phyloP scores from a whole-genome alignment of 2,329 filamentous ascomycete species.

The Verticillium albo-atrum region DNA sequence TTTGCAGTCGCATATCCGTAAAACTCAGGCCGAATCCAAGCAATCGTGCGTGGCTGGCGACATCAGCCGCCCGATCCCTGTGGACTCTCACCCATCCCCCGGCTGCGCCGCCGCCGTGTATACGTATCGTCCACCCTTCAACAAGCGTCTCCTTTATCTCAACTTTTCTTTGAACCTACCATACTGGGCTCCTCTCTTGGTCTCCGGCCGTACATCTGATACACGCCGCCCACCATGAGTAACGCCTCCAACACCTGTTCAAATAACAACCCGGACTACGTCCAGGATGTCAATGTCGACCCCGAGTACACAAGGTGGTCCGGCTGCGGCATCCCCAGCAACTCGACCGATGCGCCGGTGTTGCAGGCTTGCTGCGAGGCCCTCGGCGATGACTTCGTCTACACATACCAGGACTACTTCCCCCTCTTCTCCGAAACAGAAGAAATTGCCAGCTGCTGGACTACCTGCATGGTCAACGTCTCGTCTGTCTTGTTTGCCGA shows the following conservation, averaged over 20 bases:
- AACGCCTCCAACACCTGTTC: background rate
- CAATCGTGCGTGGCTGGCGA: too few species aligned
- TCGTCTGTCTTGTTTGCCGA: background rate
- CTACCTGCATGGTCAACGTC: background rate
- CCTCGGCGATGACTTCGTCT: background rate
- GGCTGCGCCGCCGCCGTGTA: background rate
- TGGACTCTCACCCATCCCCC: too few species aligned
- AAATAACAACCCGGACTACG: conserved; percentile 1
- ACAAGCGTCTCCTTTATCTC: background rate
- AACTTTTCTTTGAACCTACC: background rate
- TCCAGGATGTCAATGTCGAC: background rate
- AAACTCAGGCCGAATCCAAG: too few species aligned
- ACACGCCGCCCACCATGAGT: background rate
- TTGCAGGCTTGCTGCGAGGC: background rate
- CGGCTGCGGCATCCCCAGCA: background rate
- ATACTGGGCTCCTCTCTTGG: background rate
- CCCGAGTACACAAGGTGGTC: background rate
- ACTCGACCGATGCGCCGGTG: background rate
- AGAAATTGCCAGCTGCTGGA: background rate
- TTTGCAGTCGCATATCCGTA: too few species aligned
- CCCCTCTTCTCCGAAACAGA: background rate
- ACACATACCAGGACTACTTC: conserved; percentile 1
- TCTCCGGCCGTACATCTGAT: background rate
- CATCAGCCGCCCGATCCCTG: too few species aligned
- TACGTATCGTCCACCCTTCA: background rate